Conservation (phyloP, 139 green algal genomes). For the Ettlia oleoabundans region DNA sequence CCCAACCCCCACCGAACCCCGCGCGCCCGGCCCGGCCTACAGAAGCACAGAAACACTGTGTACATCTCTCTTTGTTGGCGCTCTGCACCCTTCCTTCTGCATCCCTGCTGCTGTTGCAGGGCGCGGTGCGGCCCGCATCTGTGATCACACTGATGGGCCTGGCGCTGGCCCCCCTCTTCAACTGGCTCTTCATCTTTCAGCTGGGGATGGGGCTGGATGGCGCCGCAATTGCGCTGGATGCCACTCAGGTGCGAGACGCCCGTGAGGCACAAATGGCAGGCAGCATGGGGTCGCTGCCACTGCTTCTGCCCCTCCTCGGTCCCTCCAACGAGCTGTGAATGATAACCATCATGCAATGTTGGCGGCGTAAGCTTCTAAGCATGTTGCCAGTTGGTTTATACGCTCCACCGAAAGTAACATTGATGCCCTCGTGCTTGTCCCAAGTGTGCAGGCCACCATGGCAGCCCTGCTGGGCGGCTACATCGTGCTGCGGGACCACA, state of each 20-base stretch:
- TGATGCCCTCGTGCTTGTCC: not conserved
- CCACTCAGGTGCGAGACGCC: slow-evolving; percentile 34
- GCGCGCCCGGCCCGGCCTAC: not conserved
- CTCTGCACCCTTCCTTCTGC: too few species aligned
- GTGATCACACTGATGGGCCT: slow-evolving; percentile 22
- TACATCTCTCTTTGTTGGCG: too few species aligned
- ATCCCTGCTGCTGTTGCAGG: not conserved
- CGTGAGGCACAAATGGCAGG: not conserved
- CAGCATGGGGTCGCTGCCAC: not conserved
- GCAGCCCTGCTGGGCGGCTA: slow-evolving; percentile 61
- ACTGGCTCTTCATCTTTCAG: slow-evolving; percentile 41
- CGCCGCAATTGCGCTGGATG: slow-evolving; percentile 60
- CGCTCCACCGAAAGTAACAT: too few species aligned
- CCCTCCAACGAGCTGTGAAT: not conserved
- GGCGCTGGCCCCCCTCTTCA: slow-evolving; percentile 15
- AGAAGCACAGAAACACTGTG: not conserved
- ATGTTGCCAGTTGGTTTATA: too few species aligned
- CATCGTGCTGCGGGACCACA: slow-evolving; percentile 41
- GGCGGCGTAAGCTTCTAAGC: not conserved
- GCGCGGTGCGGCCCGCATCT: slow-evolving; percentile 52
- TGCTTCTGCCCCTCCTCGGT: too few species aligned
- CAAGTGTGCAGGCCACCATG: slow-evolving; percentile 38
- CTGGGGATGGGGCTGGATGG: slow-evolving; percentile 59
- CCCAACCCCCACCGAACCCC: not conserved
- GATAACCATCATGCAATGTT: not conserved